Percentiles rank a stretch among this genome's conserved stretches.
Conservation (phyloP, 2,329 filamentous ascomycete genomes). For the Hypoxylon sp. region DNA sequence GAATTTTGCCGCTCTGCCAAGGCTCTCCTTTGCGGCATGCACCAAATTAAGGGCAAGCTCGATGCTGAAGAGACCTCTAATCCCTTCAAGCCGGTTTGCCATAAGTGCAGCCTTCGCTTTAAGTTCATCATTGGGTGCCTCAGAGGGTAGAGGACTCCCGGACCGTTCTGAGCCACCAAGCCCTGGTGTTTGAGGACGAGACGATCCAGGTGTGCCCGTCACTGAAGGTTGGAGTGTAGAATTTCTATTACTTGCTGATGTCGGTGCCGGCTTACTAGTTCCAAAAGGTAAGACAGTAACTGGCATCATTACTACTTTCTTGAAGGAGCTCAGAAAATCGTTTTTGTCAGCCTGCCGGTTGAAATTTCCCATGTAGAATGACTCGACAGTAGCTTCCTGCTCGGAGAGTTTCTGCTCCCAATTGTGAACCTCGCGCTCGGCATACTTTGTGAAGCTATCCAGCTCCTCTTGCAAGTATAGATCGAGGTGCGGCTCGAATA, state of each 20-base stretch:
- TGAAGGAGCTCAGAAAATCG: slow-evolving; percentile 96
- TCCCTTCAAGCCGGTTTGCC: slow-evolving; percentile 93
- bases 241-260: slow-evolving; percentile 51
- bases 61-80: slow-evolving; percentile 95
- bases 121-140: slow-evolving; percentile 89
- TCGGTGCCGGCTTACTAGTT: slow-evolving; percentile 57
- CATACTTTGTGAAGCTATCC: slow-evolving; percentile 83
- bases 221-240: slow-evolving; percentile 51
- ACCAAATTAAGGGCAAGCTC: slow-evolving; percentile 93
- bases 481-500: slow-evolving; percentile 95
- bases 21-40: slow-evolving; percentile 86
- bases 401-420: slow-evolving; percentile 96
- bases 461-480: slow-evolving; percentile 93
- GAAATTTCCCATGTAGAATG: slow-evolving; percentile 95
- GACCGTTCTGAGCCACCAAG: slow-evolving; percentile 58
- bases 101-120: slow-evolving; percentile 98
- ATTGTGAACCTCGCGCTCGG: slow-evolving; percentile 80
- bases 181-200: slow-evolving; percentile 67
- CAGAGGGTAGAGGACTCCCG: slow-evolving; percentile 64
- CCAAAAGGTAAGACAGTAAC: slow-evolving; percentile 86
- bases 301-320: slow-evolving; percentile 99
- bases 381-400: slow-evolving; percentile 90
- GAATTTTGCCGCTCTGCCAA: slow-evolving; percentile 89
- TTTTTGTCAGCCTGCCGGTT: slow-evolving; percentile 96
- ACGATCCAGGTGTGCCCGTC: slow-evolving; percentile 57